phyloP scores from a whole-genome alignment of 495 filamentous ascomycete species.

The Pyronema domesticum region DNA sequence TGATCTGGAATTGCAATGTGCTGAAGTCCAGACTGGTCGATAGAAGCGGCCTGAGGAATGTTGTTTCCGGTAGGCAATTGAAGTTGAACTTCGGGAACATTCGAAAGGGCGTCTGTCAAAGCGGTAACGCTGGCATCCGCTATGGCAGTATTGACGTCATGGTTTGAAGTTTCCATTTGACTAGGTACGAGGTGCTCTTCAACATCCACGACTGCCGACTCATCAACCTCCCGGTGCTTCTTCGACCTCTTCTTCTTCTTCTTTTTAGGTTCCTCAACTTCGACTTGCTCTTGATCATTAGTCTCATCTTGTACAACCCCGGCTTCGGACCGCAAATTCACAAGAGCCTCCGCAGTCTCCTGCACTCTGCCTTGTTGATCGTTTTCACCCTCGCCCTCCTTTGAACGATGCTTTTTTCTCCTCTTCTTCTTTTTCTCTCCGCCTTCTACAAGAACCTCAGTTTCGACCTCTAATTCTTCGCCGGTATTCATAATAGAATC shows the following conservation, averaged over 20 bases:
- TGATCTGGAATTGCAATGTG: not conserved
- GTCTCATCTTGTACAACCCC: not conserved
- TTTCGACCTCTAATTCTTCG: no score
- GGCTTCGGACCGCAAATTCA: not conserved
- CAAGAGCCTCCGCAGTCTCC: slow-evolving; percentile 20
- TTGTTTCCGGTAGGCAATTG: not conserved
- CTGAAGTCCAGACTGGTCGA: not conserved
- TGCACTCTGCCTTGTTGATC: slow-evolving; percentile 6
- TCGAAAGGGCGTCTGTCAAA: not conserved
- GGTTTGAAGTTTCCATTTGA: not conserved
- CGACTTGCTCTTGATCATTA: slow-evolving; percentile 6
- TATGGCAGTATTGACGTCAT: not conserved
- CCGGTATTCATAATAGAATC: no score
- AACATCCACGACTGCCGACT: slow-evolving; percentile 1
- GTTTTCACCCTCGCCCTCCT: slow-evolving; percentile 13
- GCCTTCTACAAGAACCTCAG: no score
- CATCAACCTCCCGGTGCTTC: not conserved
- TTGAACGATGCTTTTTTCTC: slow-evolving; percentile 12
- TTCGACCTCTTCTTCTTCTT: slow-evolving; percentile 4
- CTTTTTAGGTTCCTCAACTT: slow-evolving; percentile 1
- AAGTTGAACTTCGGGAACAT: not conserved
- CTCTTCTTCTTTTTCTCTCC: not conserved
- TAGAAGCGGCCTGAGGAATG: not conserved
- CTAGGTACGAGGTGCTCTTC: not conserved
- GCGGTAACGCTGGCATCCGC: not conserved